A percentile compares a stretch with the other conserved stretches of the same genome.
Evolutionary conservation across 129 eudicot genomes (phyloP).

Genomic region (Escallonia herrerae): DNA sequence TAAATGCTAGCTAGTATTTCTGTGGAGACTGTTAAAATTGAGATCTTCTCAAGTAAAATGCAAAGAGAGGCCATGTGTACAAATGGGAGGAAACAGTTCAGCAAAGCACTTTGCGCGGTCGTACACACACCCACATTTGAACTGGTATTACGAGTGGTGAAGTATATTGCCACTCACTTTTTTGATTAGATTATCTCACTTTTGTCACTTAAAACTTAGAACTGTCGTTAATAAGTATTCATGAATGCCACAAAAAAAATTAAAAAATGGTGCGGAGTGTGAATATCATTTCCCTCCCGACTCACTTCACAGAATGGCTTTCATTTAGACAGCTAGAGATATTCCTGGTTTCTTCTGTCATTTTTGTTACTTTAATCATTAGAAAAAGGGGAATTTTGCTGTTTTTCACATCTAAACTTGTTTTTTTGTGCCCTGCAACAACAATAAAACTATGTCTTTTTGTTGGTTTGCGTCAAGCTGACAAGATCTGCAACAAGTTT

Average conservation of each 20-base stretch:
- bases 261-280: background rate
- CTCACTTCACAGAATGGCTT: background rate
- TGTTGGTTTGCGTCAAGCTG: no score
- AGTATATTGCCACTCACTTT: background rate
- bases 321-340: background rate
- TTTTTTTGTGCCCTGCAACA: no score
- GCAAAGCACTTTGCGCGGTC: slow-evolving; percentile 16
- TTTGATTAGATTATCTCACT: background rate
- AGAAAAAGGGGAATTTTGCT: no score
- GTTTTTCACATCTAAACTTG: no score
- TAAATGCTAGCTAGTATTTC: no score
- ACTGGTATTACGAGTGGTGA: slow-evolving; percentile 8
- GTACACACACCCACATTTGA: slow-evolving; percentile 5
- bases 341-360: background rate
- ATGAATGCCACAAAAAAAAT: background rate
- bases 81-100: slow-evolving; percentile 5
- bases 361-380: no score
- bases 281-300: background rate
- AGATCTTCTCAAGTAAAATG: no score
- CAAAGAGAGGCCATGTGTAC: background rate
- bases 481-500: no score
- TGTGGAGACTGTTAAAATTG: no score
- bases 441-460: no score
- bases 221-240: background rate
- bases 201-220: background rate